Base-by-base conservation (phyloP, 2,329 filamentous ascomycete genomes). In the Exophiala spinifera region DNA sequence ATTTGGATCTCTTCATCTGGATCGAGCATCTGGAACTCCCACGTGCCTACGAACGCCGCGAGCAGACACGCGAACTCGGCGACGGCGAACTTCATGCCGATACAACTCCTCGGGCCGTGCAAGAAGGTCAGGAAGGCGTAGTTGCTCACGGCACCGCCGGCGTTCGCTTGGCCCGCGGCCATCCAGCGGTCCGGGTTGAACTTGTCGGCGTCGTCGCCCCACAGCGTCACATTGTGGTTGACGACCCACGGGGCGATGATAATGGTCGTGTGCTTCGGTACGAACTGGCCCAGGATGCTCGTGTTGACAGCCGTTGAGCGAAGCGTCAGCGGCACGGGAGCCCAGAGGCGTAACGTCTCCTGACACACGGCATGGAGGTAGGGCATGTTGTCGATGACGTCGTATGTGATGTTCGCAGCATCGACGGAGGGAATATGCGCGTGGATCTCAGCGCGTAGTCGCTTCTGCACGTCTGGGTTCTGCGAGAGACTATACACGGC, bases 161-260 rank as follows among this genome's bases (percentile, higher is more conserved):
- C 83, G 51, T 81, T 82, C 31, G 74, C 72, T 34, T 71, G 70
- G 5, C 76, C 68, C 3, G 64, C 59, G 13, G 71, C 75, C 63
- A 86, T 77, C 88, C 88, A 92, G 13, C 89, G 78, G 36, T 91
- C 89, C 0, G 91, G 91, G 51, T 88, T 82, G 76, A 96, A 96
- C 44, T 81, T 75, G 25, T 73, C 72, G 0, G 89, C 89, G 62
- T 92, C 87, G 0, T 77, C 69, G 0, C 91, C 91, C 91, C 91
- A 96, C 8, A 91, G 75, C 1, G 76, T 72, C 39, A 74, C 75
- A 59, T 82, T 82, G 21, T 81, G 82, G 75, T 96, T 95, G 65
- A 86, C 80, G 7, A 87, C 87, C 76, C 77, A 78, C 0, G 82
- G 78, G 1, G 77, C 71, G 15, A 96, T 71, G 56, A 88, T 76